Base-by-base conservation (phyloP, 2,329 filamentous ascomycete genomes). In the Drechslerella dactyloides region DNA sequence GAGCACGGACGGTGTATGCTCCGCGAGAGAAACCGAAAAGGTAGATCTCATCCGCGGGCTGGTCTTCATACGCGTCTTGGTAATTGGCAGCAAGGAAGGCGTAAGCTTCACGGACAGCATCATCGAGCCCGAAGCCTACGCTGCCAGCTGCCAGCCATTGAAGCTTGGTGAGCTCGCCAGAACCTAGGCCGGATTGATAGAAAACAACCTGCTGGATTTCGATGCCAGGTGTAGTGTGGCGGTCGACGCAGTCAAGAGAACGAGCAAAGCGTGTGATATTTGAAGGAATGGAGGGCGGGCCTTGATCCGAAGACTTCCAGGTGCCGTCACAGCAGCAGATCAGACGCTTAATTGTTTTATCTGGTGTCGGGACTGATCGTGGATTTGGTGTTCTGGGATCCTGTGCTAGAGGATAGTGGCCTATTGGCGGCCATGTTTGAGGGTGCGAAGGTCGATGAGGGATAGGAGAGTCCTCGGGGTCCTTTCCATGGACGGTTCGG, bases 151-250 rank as follows among this genome's bases (percentile, higher is more conserved):
- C 73, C 6, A 68, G 57, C 63, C 64, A 69, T 40, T 75, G 69
- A 15, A 74, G 76, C n/a, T 69, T 69, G 40, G 74, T 74, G 35
- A 74, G 75, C 19, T 74, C 73, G 19, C 74, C 76, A 1, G 76
- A 77, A 1, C 79, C 79, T 21, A 79, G 78, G 6, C 80, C 80
- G 6, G 79, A 77, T 21, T 80, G 78, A 60, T 81, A 81, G 70
- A 78, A 79, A 5, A 80, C 77, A 35, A 81, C 66, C 77, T 87
- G 85, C 40, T 57, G 85, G 80, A 68, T 68, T 51, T 68, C 69
- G 27, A 68, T 73, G 77, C 53, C 76, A 74, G 15, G 80, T 80
- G 75, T 82, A 80, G 76, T 82, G 82, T 77, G 82, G 81, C 68
- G 61, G 27, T 72, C 68, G 1, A 72, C 68, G 21, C 75, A 74